Conservation (phyloP, 805 yeast genomes). For the Maudiozyma pseudohumilis region DNA sequence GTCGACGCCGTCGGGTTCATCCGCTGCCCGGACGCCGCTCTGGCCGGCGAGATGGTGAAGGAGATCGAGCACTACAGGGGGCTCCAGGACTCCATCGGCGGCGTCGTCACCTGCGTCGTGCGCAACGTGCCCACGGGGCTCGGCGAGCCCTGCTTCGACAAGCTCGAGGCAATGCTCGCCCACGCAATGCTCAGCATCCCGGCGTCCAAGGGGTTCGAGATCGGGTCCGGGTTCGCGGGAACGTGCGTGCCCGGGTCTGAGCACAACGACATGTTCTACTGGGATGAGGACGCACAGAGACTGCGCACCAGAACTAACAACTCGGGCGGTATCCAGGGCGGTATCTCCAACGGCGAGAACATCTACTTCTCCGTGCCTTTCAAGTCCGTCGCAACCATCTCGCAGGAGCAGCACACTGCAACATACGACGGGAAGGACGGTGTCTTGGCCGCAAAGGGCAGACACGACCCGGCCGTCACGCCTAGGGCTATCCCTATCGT, state of each 20-base stretch:
- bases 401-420: constrained; percentile 83
- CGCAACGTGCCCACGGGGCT: constrained; percentile 92
- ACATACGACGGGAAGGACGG: constrained; percentile 86
- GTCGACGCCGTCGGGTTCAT: constrained; percentile 86
- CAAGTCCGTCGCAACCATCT: constrained; percentile 96
- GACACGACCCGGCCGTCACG: constrained; percentile 97
- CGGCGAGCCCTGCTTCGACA: constrained; percentile 97
- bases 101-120: constrained; percentile 93
- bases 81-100: constrained; percentile 88
- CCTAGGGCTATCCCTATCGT: constrained; percentile 98
- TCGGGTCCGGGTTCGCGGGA: constrained; percentile 93
- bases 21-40: constrained; percentile 77
- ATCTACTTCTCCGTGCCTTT: constrained; percentile 92
- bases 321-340: constrained; percentile 98
- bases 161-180: constrained; percentile 87
- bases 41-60: constrained; percentile 71
- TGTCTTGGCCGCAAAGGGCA: constrained; percentile 86
- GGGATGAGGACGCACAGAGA: constrained; percentile 46
- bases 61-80: constrained; percentile 83
- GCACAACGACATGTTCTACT: constrained; percentile 83
- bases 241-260: constrained; percentile 82
- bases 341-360: constrained; percentile 92
- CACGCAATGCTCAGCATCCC: constrained; percentile 98
- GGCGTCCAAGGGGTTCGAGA: constrained; percentile 96
- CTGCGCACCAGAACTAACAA: constrained; percentile 83